Conservation (phyloP, 2,329 filamentous ascomycete genomes). For the Fusarium algeriense region DNA sequence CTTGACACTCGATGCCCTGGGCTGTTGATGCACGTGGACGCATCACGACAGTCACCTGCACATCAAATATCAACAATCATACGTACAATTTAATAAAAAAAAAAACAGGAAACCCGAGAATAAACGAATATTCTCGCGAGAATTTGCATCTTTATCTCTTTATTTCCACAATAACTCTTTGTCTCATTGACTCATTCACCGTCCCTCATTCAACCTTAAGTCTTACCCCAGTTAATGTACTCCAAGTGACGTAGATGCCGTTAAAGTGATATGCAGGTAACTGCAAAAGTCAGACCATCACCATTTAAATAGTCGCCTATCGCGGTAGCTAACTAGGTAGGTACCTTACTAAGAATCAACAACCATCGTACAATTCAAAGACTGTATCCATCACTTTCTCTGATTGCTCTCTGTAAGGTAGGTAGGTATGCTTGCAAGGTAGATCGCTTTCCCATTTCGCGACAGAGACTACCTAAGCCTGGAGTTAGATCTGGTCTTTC, state of each 20-base stretch:
- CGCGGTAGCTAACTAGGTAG: not conserved
- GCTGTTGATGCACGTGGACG: constrained; percentile 29
- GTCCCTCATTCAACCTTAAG: not conserved
- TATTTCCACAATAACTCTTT: constrained; percentile 13
- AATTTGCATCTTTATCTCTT: not conserved
- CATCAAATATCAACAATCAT: constrained; percentile 1
- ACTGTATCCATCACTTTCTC: too few species aligned
- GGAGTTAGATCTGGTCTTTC: not conserved
- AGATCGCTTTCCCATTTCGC: not conserved
- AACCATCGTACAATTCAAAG: too few species aligned
- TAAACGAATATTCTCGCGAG: not conserved
- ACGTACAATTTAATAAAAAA: not conserved
- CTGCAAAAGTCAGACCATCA: not conserved
- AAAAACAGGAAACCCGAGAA: not conserved
- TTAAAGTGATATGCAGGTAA: constrained; percentile 1
- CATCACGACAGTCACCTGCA: constrained; percentile 23
- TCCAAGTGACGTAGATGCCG: constrained; percentile 4
- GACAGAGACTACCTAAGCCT: not conserved
- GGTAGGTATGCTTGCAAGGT: not conserved
- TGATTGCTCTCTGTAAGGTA: too few species aligned
- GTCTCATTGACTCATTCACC: not conserved
- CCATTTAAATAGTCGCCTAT: constrained; percentile 3
- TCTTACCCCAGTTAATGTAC: not conserved
- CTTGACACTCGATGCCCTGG: constrained; percentile 11
- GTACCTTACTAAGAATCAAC: too few species aligned